Evolutionary conservation across 176 grass and related monocot species (phyloP), one percentile per base, ranked within the genome.

Genomic region (Thinopyrum elongatum): DNA sequence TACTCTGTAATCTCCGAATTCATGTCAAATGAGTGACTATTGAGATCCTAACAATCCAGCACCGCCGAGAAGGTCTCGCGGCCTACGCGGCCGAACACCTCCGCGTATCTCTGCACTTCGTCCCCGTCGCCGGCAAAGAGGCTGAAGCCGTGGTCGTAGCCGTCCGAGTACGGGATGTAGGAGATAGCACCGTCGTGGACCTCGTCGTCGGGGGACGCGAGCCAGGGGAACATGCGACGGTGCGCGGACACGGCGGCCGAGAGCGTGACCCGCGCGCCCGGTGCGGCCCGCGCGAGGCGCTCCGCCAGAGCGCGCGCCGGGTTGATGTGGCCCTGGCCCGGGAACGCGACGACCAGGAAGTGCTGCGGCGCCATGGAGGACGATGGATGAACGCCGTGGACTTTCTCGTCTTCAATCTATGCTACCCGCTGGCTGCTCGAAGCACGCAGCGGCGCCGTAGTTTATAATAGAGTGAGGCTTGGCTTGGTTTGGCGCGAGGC

Each of bases 311-410:
- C 70, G 7, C 85, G 82, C 0, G 57, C 74, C 7, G 93, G 93
- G 85, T 92, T 92, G 76, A 95, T 80, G 68, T 92, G 93, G 74
- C 93, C 82, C 67, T 86, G 90, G 4, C 7, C 77, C 0, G 74
- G 85, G 82, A 73, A 92, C 4, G 69, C 79, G 12, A 95, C 88
- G 2, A 95, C 76, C 10, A 95, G 44, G 79, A 88, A 86, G 77
- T 95, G 92, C 61, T 30, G 66, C 42, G 73, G 58, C 61, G 68
- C 68, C 81, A 83, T 81, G 55, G n/a, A 44, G 19, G 33, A 10
- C 30, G 19, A 34, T 34, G 29, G 17, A 17, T 71, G 21, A 1
- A 5, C 21, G 22, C 27, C 21, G 15, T 12, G 5, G 64, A 14
- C 11, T 34, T 77, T 58, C 28, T 15, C 9, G 11, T 15, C 31